Evolutionary conservation across 2,329 filamentous ascomycete genomes (phyloP), one percentile per base, ranked within the genome.

Genomic region (Pseudocercospora macadamiae): DNA sequence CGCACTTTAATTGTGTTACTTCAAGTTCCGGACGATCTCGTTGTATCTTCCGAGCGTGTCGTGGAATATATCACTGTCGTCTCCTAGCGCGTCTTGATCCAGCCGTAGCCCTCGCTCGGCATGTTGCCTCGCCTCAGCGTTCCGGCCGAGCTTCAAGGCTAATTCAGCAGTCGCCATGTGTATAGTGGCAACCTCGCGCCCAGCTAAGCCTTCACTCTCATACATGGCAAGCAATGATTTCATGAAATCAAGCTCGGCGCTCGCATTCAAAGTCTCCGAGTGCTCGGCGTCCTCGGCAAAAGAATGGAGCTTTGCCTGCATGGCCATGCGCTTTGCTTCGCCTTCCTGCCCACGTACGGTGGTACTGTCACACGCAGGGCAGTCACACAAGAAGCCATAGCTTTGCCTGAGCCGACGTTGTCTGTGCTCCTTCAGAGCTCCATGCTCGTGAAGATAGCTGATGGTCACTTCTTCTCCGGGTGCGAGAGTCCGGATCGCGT

Each of bases 381-480:
- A 77, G 9, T 61, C 66, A 65, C 74, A 77, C 7, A 58, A 47
- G 57, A 77, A 77, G 5, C 58, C 63, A 56, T 77, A 76, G 37
- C 56, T 44, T 21, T 57, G 30, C 16, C 49, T 45, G 48, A 68
- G 34, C 6, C 59, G 59, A 16, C 52, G 47, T 44, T 61, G 60
- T 4, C 65, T 62, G 23, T 42, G 37, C 14, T 61, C 52, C 25
- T 55, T 62, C n/a, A 62, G 42, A 2, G 64, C 64, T n/a, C 62
- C 64, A 28, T 58, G 55, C 34, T 75, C 65, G 12, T 44, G 30
- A 3, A 65, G 42, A 58, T 76, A 77, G 48, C 56, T 66, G 61
- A 77, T 71, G 9, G 71, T 75, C 55, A 76, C 74, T 56, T 77
- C 74, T 55, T 75, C 70, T n/a, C 70, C 73, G 42, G 71, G 61